These are phyloP conservation scores for Basipetospora chlamydospora DNA, from an alignment of 2,329 filamentous ascomycete genomes.

Conservation along the genomic window DNA sequence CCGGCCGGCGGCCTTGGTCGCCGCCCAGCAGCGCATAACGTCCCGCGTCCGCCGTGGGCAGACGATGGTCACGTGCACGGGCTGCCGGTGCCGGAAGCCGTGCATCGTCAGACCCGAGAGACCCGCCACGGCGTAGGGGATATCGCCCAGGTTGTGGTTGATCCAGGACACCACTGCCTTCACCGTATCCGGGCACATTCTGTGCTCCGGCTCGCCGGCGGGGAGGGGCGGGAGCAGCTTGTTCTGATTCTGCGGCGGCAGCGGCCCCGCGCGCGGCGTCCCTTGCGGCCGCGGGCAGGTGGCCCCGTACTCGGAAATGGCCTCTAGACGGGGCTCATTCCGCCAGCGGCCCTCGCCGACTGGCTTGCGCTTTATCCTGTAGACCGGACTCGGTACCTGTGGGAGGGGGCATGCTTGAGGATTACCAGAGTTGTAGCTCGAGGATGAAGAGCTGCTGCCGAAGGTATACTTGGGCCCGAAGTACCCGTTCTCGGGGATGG, in stretches of 20 bases:
- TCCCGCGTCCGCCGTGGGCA: conserved; percentile 21
- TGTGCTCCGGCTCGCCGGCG: background rate
- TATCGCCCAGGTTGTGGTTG: conserved; percentile 20
- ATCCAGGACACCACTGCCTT: background rate
- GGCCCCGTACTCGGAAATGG: too few species aligned
- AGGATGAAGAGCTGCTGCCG: too few species aligned
- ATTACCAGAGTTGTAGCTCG: too few species aligned
- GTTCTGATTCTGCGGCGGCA: too few species aligned
- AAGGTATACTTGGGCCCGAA: too few species aligned
- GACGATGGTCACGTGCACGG: conserved; percentile 23
- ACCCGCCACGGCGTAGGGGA: conserved; percentile 32
- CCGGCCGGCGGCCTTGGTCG: conserved; percentile 8
- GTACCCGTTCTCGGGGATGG: too few species aligned
- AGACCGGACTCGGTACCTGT: too few species aligned
- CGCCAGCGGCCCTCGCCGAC: too few species aligned
- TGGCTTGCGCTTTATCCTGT: too few species aligned
- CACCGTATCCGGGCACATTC: background rate
- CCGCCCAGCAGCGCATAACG: conserved; percentile 26
- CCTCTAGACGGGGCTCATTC: too few species aligned
- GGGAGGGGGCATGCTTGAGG: too few species aligned
- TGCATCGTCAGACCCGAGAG: conserved; percentile 28
- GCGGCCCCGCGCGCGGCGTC: background rate
- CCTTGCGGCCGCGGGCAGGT: background rate
- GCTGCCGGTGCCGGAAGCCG: conserved; percentile 19
- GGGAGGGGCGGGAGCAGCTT: too few species aligned